Conservation (phyloP, 495 filamentous ascomycete species). For the Lindgomyces ingoldianus region DNA sequence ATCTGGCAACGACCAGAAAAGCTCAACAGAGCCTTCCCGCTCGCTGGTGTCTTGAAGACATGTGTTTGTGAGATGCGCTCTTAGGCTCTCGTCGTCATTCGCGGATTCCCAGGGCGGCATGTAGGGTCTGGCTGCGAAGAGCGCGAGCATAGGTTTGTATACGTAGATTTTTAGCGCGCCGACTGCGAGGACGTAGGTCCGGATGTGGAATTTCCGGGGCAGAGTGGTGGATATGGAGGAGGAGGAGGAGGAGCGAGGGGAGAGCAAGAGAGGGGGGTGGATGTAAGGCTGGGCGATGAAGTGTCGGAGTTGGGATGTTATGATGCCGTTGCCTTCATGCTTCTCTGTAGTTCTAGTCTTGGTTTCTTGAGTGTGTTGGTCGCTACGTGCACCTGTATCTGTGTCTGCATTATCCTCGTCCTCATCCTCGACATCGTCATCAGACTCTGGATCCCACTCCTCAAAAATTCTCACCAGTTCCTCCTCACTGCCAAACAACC, state of each 20-base stretch:
- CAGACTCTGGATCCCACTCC: slow-evolving; percentile 67
- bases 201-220: slow-evolving; percentile 87
- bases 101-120: slow-evolving; percentile 42
- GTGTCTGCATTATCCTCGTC: slow-evolving; percentile 59
- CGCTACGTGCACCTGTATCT: slow-evolving; percentile 46
- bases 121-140: slow-evolving; percentile 80
- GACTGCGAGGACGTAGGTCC: slow-evolving; percentile 81
- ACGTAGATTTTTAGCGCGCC: slow-evolving; percentile 81
- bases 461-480: slow-evolving; percentile 84
- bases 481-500: slow-evolving; percentile 79
- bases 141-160: slow-evolving; percentile 84
- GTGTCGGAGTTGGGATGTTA: slow-evolving; percentile 89
- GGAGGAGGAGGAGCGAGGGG: slow-evolving; percentile 41
- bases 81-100: slow-evolving; percentile 51
- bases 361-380: slow-evolving; percentile 21
- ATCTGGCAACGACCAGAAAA: slow-evolving; percentile 68
- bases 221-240: slow-evolving; percentile 37
- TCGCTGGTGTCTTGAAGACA: slow-evolving; percentile 71
- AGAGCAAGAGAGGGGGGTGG: slow-evolving; percentile 78
- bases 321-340: slow-evolving; percentile 57
- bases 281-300: slow-evolving; percentile 98
- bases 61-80: slow-evolving; percentile 86
- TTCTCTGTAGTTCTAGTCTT: slow-evolving; percentile 31
- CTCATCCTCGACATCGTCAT: slow-evolving; percentile 61
- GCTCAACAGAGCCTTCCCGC: slow-evolving; percentile 61